Evolutionary conservation across 371 early-diverging fungal species (phyloP).

Genomic region (Caulochytrium protostelioides): DNA sequence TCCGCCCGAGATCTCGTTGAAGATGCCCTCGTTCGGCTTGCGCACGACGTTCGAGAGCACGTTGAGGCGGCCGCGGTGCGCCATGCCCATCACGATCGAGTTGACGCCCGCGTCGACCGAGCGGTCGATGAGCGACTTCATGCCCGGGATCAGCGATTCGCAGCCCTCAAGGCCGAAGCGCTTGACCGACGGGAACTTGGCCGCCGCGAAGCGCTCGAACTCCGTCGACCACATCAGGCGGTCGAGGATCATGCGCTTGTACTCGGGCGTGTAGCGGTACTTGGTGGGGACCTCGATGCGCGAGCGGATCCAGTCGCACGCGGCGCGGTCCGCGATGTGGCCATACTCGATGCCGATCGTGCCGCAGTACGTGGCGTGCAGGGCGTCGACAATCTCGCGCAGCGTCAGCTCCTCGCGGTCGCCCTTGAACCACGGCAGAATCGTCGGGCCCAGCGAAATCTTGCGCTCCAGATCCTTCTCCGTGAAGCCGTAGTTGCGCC

Average conservation of each 20-base stretch:
- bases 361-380: conserved; percentile 74
- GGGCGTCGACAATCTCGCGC: conserved; percentile 60
- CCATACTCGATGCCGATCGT: conserved; percentile 89
- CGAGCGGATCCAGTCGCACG: conserved; percentile 89
- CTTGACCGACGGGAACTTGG: conserved; percentile 88
- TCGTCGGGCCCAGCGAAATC: conserved; percentile 82
- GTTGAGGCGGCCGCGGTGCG: conserved; percentile 93
- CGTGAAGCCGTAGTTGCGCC: conserved; percentile 75
- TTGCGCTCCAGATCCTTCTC: conserved; percentile 73
- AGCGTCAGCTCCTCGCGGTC: conserved; percentile 43
- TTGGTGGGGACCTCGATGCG: conserved; percentile 73
- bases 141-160: conserved; percentile 87
- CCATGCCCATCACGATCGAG: conserved; percentile 90
- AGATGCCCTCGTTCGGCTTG: conserved; percentile 91
- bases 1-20: conserved; percentile 76
- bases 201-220: conserved; percentile 86
- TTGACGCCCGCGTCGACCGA: conserved; percentile 82
- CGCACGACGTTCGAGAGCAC: conserved; percentile 93
- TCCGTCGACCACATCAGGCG: conserved; percentile 89
- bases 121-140: conserved; percentile 89
- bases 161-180: conserved; percentile 94
- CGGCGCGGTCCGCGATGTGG: conserved; percentile 83
- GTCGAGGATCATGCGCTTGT: conserved; percentile 77
- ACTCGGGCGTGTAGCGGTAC: conserved; percentile 58
- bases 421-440: conserved; percentile 66